Evolutionary conservation across 179 eudicot genomes (phyloP), one percentile per base, ranked within the genome.

Genomic region (Silene coronaria): DNA sequence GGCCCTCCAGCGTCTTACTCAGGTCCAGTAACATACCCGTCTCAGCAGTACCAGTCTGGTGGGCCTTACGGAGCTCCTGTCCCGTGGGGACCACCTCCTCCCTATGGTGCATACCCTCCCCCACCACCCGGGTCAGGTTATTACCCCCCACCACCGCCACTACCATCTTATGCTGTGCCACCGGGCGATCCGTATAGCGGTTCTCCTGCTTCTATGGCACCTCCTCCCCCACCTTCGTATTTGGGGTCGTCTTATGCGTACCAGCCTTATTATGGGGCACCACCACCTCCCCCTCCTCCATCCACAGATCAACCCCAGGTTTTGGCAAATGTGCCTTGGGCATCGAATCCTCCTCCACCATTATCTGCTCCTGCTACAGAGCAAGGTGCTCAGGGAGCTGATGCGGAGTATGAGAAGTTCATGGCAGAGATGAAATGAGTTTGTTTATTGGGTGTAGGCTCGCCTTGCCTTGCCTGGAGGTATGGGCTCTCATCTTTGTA

Each of bases 371-470:
- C 91, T 59, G 69, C 88, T 67, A 77, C 84, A 27, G 97, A 87
- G 72, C 82, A 78, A 79, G 66, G 85, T 75, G 66, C 81, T n/a
- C 76, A 86, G 77, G 88, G 89, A 51, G 82, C 83, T 4, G 98
- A 93, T 73, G 71, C 88, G 0, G 98, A 91, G 84, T 93, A 87
- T 77, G 97, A 91, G 78, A 93, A 93, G 84, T 93, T 93, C 87
- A 90, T 93, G 91, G 82, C 91, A 23, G 98, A 93, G 80, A 87
- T 89, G 87, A 87, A 84, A 67, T 86, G 81, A 81, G 73, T 24
- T 23, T 71, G 45, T 24, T 34, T 53, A 4, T 61, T 24, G 42
- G 32, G 10, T 22, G 1, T 62, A 10, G 45, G n/a, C n/a, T n/a
- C n/a, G n/a, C n/a, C 23, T 42, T 9, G 62, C 45, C 28, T 4